Evolutionary conservation across 495 filamentous ascomycete species (phyloP).

Genomic region (Corynascus novoguineensis): DNA sequence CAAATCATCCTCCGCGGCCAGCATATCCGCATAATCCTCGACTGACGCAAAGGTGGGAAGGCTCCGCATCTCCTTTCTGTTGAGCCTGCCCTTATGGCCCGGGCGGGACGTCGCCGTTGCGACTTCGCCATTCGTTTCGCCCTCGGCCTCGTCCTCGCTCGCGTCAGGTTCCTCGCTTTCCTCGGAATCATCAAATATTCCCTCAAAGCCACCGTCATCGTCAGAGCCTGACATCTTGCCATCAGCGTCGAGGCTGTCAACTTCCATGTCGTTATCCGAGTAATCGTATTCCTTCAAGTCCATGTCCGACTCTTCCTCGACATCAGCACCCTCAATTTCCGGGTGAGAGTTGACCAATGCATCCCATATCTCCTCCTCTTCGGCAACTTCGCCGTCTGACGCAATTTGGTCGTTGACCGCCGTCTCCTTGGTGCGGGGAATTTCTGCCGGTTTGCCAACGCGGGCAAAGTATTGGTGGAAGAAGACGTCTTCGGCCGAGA

Average conservation of each 20-base stretch:
- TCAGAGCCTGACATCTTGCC: slow-evolving; percentile 41
- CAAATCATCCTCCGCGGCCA: slow-evolving; percentile 63
- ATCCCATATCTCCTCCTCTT: slow-evolving; percentile 80
- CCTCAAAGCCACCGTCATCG: slow-evolving; percentile 35
- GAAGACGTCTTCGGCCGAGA: slow-evolving; percentile 89
- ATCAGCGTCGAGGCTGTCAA: slow-evolving; percentile 20
- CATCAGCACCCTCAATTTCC: slow-evolving; percentile 56
- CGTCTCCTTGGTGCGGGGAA: slow-evolving; percentile 54
- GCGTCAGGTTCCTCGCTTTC: slow-evolving; percentile 40
- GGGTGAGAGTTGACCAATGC: slow-evolving; percentile 60
- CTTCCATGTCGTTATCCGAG: slow-evolving; percentile 42
- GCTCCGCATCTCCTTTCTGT: slow-evolving; percentile 76
- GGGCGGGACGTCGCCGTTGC: slow-evolving; percentile 22
- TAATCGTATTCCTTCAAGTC: slow-evolving; percentile 48
- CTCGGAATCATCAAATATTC: slow-evolving; percentile 41
- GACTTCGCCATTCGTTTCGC: slow-evolving; percentile 25
- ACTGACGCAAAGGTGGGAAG: slow-evolving; percentile 87
- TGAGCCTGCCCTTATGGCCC: slow-evolving; percentile 48
- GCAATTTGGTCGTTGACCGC: slow-evolving; percentile 34
- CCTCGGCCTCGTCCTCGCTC: slow-evolving; percentile 24
- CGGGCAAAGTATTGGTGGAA: slow-evolving; percentile 94
- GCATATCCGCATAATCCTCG: slow-evolving; percentile 87
- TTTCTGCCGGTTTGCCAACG: slow-evolving; percentile 57
- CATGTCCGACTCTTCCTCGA: slow-evolving; percentile 43
- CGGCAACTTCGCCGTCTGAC: slow-evolving; percentile 50